Conservation (phyloP, 2,329 filamentous ascomycete genomes). For the Colletotrichum navitas region DNA sequence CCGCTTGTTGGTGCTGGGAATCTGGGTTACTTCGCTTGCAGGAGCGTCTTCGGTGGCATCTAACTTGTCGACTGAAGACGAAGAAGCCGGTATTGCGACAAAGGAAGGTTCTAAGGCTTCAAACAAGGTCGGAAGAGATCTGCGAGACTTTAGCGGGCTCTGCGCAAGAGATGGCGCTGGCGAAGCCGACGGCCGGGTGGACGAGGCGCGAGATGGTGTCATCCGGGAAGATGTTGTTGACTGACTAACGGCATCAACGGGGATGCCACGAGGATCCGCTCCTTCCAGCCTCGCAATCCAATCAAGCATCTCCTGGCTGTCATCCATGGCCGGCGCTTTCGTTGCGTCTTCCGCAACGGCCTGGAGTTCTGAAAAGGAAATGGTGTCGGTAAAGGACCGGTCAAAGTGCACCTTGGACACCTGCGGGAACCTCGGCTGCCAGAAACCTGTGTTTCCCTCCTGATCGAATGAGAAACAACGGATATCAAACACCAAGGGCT, state of each 20-base stretch:
- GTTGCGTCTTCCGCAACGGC: constrained; percentile 71
- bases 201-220: constrained; percentile 32
- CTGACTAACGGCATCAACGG: constrained; percentile 61
- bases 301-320: constrained; percentile 70
- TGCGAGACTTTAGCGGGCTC: constrained; percentile 1
- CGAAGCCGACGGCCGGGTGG: constrained; percentile 25
- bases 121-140: constrained; percentile 13
- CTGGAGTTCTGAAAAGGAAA: constrained; percentile 79
- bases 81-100: constrained; percentile 41
- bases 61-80: constrained; percentile 20
- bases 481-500: constrained; percentile 83
- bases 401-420: constrained; percentile 85
- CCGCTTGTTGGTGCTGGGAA: constrained; percentile 11
- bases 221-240: constrained; percentile 52
- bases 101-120: constrained; percentile 19
- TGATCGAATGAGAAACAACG: constrained; percentile 85
- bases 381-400: constrained; percentile 74
- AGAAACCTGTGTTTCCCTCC: constrained; percentile 75
- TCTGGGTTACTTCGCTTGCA: neutral
- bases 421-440: constrained; percentile 80
- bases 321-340: constrained; percentile 61
- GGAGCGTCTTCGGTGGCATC: neutral
- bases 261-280: constrained; percentile 61
- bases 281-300: constrained; percentile 74
- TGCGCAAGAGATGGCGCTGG: constrained; percentile 18